phyloP scores from a whole-genome alignment of 139 green algal species.

The Desmodesmus armatus region DNA sequence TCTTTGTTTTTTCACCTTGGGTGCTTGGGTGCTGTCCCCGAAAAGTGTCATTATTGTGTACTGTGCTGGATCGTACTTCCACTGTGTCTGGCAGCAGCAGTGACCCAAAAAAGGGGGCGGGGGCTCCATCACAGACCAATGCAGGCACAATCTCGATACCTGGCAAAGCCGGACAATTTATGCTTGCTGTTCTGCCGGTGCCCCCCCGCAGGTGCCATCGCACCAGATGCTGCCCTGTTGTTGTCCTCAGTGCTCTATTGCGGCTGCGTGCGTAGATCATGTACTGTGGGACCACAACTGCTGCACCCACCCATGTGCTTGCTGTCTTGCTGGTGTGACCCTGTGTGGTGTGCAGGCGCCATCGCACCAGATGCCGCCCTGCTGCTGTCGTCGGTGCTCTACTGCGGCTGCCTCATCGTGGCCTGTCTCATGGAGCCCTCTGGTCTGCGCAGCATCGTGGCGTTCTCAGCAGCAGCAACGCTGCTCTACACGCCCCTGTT shows the following conservation, averaged over 20 bases:
- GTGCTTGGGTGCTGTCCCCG: no score
- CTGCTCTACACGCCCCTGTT: constrained; percentile 77
- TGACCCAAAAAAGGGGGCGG: no score
- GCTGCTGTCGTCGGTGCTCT: constrained; percentile 59
- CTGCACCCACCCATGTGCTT: neutral
- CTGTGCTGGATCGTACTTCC: neutral
- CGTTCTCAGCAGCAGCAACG: constrained; percentile 58
- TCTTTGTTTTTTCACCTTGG: neutral
- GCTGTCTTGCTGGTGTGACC: neutral
- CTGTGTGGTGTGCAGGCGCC: constrained; percentile 26
- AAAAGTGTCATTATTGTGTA: neutral
- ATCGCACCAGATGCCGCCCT: constrained; percentile 69
- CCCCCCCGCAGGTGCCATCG: constrained; percentile 41
- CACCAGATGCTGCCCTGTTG: constrained; percentile 70
- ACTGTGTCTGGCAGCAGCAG: no score
- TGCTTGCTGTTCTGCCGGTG: neutral
- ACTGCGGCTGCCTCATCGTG: constrained; percentile 57
- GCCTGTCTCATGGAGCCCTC: constrained; percentile 64
- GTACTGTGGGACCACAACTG: neutral
- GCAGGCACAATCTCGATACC: no score
- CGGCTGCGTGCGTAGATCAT: neutral
- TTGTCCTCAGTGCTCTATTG: constrained; percentile 57
- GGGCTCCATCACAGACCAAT: no score
- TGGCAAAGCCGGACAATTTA: no score
- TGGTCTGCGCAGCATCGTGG: constrained; percentile 63